Conservation (phyloP, 2,329 filamentous ascomycete genomes). For the Phoma sp. region DNA sequence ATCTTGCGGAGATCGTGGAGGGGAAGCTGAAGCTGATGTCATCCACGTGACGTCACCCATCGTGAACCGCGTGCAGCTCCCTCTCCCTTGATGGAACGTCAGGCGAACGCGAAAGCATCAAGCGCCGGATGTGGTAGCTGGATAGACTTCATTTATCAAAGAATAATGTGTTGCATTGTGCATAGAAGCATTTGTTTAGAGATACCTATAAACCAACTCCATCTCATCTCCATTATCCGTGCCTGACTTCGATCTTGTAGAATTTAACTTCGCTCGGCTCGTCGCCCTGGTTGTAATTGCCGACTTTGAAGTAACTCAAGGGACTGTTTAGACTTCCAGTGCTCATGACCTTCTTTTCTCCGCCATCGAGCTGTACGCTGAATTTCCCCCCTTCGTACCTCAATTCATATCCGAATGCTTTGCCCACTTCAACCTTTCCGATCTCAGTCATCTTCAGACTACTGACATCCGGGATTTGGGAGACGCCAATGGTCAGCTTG, state of each 20-base stretch:
- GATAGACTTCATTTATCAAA: neutral
- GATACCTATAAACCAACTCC: neutral
- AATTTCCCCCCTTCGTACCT: constrained; percentile 47
- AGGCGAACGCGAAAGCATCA: neutral
- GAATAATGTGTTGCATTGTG: neutral
- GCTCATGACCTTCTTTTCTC: constrained; percentile 17
- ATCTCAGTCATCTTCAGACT: constrained; percentile 41
- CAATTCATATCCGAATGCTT: constrained; percentile 50
- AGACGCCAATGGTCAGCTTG: constrained; percentile 50
- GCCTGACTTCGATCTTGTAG: constrained; percentile 25
- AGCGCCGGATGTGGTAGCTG: neutral
- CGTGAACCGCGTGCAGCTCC: neutral
- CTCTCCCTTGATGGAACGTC: neutral
- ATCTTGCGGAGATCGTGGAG: constrained; percentile 6
- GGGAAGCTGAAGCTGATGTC: constrained; percentile 3
- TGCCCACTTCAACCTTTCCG: constrained; percentile 42
- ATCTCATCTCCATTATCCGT: constrained; percentile 1
- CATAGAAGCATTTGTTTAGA: neutral
- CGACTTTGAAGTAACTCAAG: constrained; percentile 34
- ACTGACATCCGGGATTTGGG: constrained; percentile 44
- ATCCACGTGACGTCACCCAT: constrained; percentile 8
- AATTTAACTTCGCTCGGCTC: constrained; percentile 28
- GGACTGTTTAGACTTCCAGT: constrained; percentile 26
- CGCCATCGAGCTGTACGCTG: constrained; percentile 24
- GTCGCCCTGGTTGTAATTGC: constrained; percentile 34